phyloP scores from a whole-genome alignment of 768 basidiomycete genomes.

The Cyclocybe cylindracea region DNA sequence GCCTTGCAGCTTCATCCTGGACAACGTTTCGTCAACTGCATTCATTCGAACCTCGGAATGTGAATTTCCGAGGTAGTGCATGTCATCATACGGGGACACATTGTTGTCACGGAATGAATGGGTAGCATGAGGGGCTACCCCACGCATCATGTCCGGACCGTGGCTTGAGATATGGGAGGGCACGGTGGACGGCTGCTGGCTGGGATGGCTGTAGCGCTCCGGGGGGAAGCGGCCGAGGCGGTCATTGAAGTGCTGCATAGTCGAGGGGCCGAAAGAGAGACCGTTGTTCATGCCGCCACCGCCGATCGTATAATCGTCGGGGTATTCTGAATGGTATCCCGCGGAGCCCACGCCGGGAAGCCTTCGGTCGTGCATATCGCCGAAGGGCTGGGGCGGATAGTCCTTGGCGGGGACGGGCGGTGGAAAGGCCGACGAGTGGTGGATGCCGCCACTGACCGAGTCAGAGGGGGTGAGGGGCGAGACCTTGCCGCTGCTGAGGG shows the following conservation, averaged over 20 bases:
- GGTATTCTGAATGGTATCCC: slow-evolving; percentile 58
- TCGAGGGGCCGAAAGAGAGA: slow-evolving; percentile 47
- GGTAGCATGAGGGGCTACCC: slow-evolving; percentile 73
- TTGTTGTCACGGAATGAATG: slow-evolving; percentile 57
- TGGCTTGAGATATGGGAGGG: slow-evolving; percentile 55
- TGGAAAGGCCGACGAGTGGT: slow-evolving; percentile 55
- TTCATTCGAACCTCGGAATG: slow-evolving; percentile 68
- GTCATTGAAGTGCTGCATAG: slow-evolving; percentile 61
- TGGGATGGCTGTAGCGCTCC: slow-evolving; percentile 54
- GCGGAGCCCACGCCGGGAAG: slow-evolving; percentile 30
- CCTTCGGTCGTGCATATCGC: slow-evolving; percentile 58
- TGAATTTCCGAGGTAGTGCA: slow-evolving; percentile 55
- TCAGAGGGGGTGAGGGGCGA: slow-evolving; percentile 76
- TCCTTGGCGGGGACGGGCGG: slow-evolving; percentile 52
- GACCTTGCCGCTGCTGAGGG: slow-evolving; percentile 69
- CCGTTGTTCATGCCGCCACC: slow-evolving; percentile 46
- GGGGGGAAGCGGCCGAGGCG: slow-evolving; percentile 55
- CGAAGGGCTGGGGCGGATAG: slow-evolving; percentile 54
- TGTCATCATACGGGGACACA: slow-evolving; percentile 56
- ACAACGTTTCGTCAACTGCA: slow-evolving; percentile 59
- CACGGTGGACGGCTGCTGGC: slow-evolving; percentile 38
- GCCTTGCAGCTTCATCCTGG: slow-evolving; percentile 64
- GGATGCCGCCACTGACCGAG: slow-evolving; percentile 51
- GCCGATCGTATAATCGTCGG: slow-evolving; percentile 62
- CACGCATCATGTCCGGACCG: slow-evolving; percentile 59